Evolutionary conservation across 306 rosid species (phyloP).

Genomic region (Oxytropis ochrocephala): DNA sequence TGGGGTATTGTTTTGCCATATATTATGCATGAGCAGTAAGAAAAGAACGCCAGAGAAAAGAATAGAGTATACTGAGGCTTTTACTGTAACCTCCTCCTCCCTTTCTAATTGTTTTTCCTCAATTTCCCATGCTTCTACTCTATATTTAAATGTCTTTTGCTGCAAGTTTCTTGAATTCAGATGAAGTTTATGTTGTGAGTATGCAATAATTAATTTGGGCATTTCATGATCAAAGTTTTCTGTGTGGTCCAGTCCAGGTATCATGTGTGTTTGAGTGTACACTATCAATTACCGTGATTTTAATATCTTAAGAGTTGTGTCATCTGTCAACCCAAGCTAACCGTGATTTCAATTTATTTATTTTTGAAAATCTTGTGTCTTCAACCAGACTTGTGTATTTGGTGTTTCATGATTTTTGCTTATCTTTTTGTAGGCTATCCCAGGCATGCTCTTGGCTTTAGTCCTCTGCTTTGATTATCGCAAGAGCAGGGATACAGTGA

Average conservation of each 20-base stretch:
- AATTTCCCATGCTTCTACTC: background rate
- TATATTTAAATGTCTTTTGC: constrained; percentile 8
- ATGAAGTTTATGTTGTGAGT: background rate
- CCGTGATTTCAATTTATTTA: background rate
- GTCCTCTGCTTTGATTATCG: constrained; percentile 89
- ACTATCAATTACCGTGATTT: background rate
- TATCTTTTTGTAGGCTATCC: constrained; percentile 67
- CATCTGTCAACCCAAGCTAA: background rate
- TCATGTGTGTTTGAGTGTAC: background rate
- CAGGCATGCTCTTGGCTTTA: constrained; percentile 90
- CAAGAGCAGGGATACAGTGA: constrained; percentile 63
- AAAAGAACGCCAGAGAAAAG: background rate
- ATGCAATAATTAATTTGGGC: background rate
- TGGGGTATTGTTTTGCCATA: background rate
- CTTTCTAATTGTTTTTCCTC: background rate
- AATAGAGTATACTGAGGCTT: background rate
- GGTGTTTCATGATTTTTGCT: background rate
- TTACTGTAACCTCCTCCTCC: background rate
- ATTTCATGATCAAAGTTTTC: background rate
- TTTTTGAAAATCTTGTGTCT: background rate
- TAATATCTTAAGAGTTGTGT: background rate
- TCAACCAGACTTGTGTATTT: background rate
- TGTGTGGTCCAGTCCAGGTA: background rate
- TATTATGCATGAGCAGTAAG: background rate
- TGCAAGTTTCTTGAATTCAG: background rate